A percentile compares a stretch with the other conserved stretches of the same genome.
phyloP scores from a whole-genome alignment of 139 green algal genomes.

The Prasinococcaceae sp. region DNA sequence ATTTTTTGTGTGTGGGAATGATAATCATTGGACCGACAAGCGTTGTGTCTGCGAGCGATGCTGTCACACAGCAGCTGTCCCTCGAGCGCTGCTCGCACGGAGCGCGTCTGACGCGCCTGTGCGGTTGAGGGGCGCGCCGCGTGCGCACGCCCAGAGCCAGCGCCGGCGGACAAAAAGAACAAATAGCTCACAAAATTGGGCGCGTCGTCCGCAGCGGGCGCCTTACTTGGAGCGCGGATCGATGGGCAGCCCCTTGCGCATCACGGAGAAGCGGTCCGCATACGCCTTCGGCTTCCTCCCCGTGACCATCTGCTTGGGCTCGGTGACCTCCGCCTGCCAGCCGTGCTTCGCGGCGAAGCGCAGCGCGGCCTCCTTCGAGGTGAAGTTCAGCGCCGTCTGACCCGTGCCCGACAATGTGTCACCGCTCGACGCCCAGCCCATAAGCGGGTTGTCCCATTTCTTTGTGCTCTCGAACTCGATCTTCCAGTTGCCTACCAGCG shows the following conservation, averaged over 20 bases:
- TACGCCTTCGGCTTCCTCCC: conserved; percentile 33
- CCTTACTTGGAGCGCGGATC: too few species aligned
- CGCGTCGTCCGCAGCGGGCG: too few species aligned
- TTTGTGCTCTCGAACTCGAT: conserved; percentile 49
- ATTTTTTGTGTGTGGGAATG: too few species aligned
- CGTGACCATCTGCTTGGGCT: conserved; percentile 31
- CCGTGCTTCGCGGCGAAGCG: conserved; percentile 41
- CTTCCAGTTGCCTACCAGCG: conserved; percentile 48
- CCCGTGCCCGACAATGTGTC: conserved; percentile 37
- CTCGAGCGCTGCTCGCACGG: too few species aligned
- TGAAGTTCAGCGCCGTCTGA: conserved; percentile 32
- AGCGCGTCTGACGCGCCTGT: too few species aligned
- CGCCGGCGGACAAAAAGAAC: too few species aligned
- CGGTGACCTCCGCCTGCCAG: conserved; percentile 50
- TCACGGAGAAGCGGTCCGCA: conserved; percentile 56
- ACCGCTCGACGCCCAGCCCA: conserved; percentile 90
- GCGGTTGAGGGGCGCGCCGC: too few species aligned
- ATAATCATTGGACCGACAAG: too few species aligned
- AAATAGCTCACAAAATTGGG: too few species aligned
- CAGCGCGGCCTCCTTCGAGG: conserved; percentile 55
- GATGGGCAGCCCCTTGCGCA: conserved; percentile 27
- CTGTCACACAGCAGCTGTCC: too few species aligned
- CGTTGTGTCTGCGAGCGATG: too few species aligned
- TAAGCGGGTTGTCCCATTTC: conserved; percentile 90
- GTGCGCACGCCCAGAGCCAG: too few species aligned